These are phyloP conservation scores for Volvox africanus DNA, from an alignment of 139 green algal genomes.

Conservation along the genomic window DNA sequence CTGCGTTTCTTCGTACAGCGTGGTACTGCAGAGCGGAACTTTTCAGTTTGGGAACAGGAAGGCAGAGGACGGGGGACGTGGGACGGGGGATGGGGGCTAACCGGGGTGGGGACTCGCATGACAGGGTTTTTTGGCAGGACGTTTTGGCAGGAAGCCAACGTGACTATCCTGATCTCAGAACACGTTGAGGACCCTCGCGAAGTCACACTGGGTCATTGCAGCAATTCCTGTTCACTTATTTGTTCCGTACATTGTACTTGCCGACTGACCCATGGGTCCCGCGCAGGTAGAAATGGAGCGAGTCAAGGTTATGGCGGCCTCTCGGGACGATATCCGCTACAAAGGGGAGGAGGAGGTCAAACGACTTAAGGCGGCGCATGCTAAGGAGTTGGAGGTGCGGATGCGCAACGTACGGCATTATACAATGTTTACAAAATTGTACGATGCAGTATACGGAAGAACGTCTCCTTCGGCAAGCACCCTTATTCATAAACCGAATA, in stretches of 20 bases:
- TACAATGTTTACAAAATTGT: background rate
- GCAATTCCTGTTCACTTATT: background rate
- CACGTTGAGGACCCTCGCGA: too few relatives aligned
- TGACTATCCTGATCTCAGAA: too few relatives aligned
- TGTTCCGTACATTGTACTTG: background rate
- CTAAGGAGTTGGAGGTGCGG: slow-evolving; percentile 40
- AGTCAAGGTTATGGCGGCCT: slow-evolving; percentile 13
- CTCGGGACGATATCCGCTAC: slow-evolving; percentile 60
- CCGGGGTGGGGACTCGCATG: too few relatives aligned
- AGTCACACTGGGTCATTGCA: background rate
- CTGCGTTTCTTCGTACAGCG: too few relatives aligned
- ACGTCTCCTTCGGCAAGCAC: background rate
- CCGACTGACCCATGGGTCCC: background rate
- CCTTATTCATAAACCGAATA: too few relatives aligned
- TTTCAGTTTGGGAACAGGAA: background rate
- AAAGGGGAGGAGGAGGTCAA: slow-evolving; percentile 56
- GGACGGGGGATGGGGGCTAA: background rate
- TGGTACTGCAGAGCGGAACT: too few relatives aligned
- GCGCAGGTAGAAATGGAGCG: slow-evolving; percentile 25
- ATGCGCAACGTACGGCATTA: too few relatives aligned
- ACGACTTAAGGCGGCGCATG: slow-evolving; percentile 28
- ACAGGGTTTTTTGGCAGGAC: too few relatives aligned
- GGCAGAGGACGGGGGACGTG: background rate
- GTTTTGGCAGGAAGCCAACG: too few relatives aligned
- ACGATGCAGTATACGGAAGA: background rate